Base-by-base conservation (phyloP, 768 basidiomycete genomes). In the Mycena haematopus region DNA sequence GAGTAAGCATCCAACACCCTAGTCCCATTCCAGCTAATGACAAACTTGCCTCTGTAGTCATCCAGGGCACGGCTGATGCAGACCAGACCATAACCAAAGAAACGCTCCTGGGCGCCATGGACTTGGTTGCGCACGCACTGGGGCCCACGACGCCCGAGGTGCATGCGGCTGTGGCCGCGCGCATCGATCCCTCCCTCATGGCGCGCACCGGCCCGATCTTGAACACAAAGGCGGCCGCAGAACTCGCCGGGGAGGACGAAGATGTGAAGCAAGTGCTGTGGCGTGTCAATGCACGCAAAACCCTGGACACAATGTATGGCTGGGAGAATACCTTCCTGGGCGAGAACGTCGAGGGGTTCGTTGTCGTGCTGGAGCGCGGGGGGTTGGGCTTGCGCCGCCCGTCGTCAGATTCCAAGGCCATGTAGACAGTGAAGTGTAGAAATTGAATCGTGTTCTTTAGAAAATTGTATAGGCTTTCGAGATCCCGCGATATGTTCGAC, bases 21-120 rank as follows among this genome's bases (percentile, higher is more conserved):
- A 36, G 33, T 52, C 14, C 3, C 3, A 31, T 33, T 21, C 15
- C 33, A 5, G 6, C 35, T 24, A n/a, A n/a, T n/a, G 31, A 10
- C 31, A 6, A 14, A 21, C 6, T 14, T n/a, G 7, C 21, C 1
- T 7, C 46, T 14, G 9, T n/a, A 74, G 73, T 74, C 14, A 74
- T 74, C 21, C 73, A 74, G 60, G 73, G 73, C 1, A 62, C 69
- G 1, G 69, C 68, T 10, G 73, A 74, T 42, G 60, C 69, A n/a
- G 63, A 67, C 42, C 62, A n/a, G 47, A 60, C n/a, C 46, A 60
- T 67, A 6, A 52, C 62, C 2, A 55, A 63, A n/a, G 45, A 53
- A 4, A 46, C 50, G 50, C 29, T 63, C 3, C 58, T 63, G 29
- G 6, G 25, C 25, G 57, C 66, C 3, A 63, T 67, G 56, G 66